Evolutionary conservation across 129 eudicot species (phyloP).

Genomic region (Gnaphalium uliginosum): DNA sequence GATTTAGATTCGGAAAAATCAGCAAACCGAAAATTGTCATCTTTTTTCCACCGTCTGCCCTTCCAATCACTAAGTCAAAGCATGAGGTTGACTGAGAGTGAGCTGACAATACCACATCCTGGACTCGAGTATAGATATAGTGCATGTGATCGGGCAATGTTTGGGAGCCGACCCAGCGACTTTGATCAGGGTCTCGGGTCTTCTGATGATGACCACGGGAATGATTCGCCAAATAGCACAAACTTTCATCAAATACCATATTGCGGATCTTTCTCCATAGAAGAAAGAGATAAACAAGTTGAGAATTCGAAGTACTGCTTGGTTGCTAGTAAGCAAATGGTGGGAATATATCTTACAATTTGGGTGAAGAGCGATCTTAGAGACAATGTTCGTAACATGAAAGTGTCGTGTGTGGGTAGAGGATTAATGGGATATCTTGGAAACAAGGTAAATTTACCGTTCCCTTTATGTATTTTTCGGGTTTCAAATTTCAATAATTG

Average conservation of each 20-base stretch:
- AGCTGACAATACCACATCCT: conserved; percentile 44
- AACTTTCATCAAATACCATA: conserved; percentile 47
- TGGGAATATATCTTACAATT: conserved; percentile 77
- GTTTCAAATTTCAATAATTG: background rate
- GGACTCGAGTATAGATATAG: conserved; percentile 63
- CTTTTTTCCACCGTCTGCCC: conserved; percentile 61
- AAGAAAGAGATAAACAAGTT: conserved; percentile 50
- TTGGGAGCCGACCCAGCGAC: conserved; percentile 53
- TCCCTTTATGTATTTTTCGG: background rate
- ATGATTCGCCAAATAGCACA: conserved; percentile 48
- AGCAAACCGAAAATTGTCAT: conserved; percentile 44
- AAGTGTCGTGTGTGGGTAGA: conserved; percentile 96
- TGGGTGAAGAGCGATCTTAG: conserved; percentile 87
- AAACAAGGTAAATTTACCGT: conserved; percentile 61
- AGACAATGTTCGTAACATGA: conserved; percentile 69
- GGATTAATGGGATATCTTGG: conserved; percentile 99
- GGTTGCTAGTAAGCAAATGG: conserved; percentile 98
- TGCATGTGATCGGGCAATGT: conserved; percentile 65
- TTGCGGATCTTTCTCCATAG: conserved; percentile 46
- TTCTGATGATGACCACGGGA: conserved; percentile 75
- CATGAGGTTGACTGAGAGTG: conserved; percentile 66
- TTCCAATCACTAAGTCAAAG: conserved; percentile 73
- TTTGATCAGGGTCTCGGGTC: conserved; percentile 55
- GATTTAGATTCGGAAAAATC: conserved; percentile 74
- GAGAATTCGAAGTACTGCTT: conserved; percentile 69